Conservation (phyloP, 116 monocot genomes). For the Thalassia testudinum region DNA sequence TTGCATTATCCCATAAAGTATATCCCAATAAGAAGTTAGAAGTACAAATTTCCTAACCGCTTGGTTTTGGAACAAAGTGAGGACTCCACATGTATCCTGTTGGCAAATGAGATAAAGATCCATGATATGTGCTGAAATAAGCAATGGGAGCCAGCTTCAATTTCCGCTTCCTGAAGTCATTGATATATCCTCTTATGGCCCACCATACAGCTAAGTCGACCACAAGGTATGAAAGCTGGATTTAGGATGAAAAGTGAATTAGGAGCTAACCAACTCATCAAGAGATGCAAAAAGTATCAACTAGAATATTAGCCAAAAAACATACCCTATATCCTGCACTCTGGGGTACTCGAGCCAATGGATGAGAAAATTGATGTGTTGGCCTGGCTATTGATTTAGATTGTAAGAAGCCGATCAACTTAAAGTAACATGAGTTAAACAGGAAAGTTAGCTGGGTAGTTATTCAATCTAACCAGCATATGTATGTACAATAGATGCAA, state of each 20-base stretch:
- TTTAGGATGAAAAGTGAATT: conserved; percentile 2
- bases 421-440: too few species aligned
- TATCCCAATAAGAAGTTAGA: too few species aligned
- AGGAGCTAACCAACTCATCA: not conserved
- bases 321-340: conserved; percentile 76
- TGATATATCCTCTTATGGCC: conserved; percentile 79
- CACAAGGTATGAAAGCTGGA: conserved; percentile 84
- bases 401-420: too few species aligned
- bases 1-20: too few species aligned
- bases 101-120: conserved; percentile 91
- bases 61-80: conserved; percentile 83
- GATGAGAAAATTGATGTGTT: conserved; percentile 88
- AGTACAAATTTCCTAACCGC: conserved; percentile 26
- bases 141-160: conserved; percentile 82
- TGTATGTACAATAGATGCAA: too few species aligned
- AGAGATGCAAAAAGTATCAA: not conserved
- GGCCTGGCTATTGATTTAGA: conserved; percentile 63
- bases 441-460: too few species aligned
- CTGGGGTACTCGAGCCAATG: conserved; percentile 76
- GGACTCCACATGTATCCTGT: conserved; percentile 98
- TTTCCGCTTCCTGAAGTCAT: conserved; percentile 85
- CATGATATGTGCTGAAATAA: conserved; percentile 89
- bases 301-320: conserved; percentile 1
- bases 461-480: too few species aligned
- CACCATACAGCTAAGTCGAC: conserved; percentile 92